These are phyloP conservation scores for Lumnitzera littorea DNA, from an alignment of 345 rosid species.

Conservation along the genomic window DNA sequence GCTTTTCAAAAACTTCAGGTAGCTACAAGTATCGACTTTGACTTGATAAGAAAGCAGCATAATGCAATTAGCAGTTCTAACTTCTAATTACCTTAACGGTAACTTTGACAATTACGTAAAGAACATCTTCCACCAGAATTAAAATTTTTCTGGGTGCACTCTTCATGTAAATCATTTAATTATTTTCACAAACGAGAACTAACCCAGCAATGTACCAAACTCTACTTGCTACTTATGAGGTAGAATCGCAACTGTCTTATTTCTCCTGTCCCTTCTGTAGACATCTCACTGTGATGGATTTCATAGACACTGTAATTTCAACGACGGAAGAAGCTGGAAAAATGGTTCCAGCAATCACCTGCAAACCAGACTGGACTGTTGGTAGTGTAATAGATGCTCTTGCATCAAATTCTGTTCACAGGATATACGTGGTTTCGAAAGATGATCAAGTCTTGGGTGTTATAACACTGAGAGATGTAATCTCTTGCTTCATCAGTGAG, in stretches of 20 bases:
- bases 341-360: conserved; percentile 51
- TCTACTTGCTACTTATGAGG: no score
- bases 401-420: conserved; percentile 61
- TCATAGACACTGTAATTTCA: conserved; percentile 43
- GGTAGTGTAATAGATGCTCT: conserved; percentile 63
- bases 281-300: conserved; percentile 55
- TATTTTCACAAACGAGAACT: no score
- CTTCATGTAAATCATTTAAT: no score
- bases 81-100: no score
- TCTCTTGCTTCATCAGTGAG: conserved; percentile 76
- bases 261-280: conserved; percentile 23
- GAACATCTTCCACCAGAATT: no score
- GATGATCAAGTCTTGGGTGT: conserved; percentile 63
- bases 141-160: no score
- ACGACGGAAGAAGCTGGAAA: conserved; percentile 31
- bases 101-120: no score
- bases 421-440: conserved; percentile 52
- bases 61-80: no score
- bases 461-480: conserved; percentile 83
- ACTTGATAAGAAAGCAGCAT: no score
- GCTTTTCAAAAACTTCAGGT: conserved; percentile 84
- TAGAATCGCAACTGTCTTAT: no score
- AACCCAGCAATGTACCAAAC: no score
- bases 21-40: neutral
- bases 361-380: conserved; percentile 50